Evolutionary conservation across 108 stramenopile species (phyloP).

Genomic region (Asterionellopsis glacialis): DNA sequence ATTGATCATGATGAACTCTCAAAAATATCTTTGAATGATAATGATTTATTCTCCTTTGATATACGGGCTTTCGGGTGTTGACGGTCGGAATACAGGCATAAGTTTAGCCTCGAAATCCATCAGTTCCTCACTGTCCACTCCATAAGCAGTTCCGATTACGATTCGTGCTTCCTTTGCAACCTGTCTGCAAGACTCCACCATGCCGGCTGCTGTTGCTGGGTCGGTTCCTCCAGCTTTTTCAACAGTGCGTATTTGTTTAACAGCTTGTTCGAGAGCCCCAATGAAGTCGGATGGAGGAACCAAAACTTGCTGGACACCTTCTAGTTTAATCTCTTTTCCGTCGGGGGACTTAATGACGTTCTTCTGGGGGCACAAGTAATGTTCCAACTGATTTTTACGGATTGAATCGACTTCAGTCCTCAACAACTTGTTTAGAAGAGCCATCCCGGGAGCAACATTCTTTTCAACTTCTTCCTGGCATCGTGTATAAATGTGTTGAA

Average conservation of each 20-base stretch:
- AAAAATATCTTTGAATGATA: too few species aligned
- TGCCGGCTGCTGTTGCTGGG: conserved; percentile 47
- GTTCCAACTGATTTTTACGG: conserved; percentile 64
- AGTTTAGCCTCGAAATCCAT: conserved; percentile 56
- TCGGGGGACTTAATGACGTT: conserved; percentile 68
- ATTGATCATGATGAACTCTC: too few species aligned
- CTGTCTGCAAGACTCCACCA: conserved; percentile 68
- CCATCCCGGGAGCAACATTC: conserved; percentile 65
- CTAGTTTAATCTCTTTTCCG: conserved; percentile 60
- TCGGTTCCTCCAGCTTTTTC: conserved; percentile 65
- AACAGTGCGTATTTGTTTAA: conserved; percentile 71
- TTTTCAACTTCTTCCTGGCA: conserved; percentile 88
- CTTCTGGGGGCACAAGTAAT: conserved; percentile 68
- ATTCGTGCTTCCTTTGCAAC: conserved; percentile 76
- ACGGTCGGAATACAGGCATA: conserved; percentile 77
- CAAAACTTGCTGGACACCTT: conserved; percentile 28
- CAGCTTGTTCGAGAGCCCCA: conserved; percentile 52
- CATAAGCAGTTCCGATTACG: conserved; percentile 63
- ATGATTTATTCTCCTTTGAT: conserved; percentile 24
- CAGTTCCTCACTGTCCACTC: conserved; percentile 57
- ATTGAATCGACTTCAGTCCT: conserved; percentile 70
- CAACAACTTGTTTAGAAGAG: conserved; percentile 76
- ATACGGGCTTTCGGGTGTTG: conserved; percentile 40
- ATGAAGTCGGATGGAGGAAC: conserved; percentile 63
- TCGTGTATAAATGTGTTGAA: conserved; percentile 81